These are phyloP conservation scores for Dothistroma pini DNA, from an alignment of 2,329 filamentous ascomycete species.

Conservation along the genomic window DNA sequence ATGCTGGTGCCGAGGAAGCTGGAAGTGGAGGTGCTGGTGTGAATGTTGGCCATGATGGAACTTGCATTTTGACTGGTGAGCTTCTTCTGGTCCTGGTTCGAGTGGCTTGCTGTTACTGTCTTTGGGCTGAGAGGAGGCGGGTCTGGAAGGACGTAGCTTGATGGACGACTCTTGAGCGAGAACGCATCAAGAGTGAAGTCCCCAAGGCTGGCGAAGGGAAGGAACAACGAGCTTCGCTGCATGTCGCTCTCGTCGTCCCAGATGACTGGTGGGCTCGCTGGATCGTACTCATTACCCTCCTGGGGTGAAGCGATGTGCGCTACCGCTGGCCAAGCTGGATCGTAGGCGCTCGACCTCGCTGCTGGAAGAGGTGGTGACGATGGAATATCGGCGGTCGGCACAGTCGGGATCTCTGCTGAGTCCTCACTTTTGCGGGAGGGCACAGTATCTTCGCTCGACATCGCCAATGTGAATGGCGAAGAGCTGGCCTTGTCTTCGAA, in stretches of 20 bases:
- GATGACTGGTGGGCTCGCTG: slow-evolving; percentile 26
- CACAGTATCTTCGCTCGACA: slow-evolving; percentile 13
- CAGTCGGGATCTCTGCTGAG: slow-evolving; percentile 3
- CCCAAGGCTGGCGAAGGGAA: slow-evolving; percentile 20
- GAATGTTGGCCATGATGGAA: slow-evolving; percentile 27
- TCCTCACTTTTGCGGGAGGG: neutral
- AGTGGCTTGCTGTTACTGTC: slow-evolving; percentile 24
- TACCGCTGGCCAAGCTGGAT: slow-evolving; percentile 24
- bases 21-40: slow-evolving; percentile 16
- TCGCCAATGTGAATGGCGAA: slow-evolving; percentile 20
- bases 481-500: slow-evolving; percentile 16
- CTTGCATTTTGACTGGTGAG: slow-evolving; percentile 35
- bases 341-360: slow-evolving; percentile 25
- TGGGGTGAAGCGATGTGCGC: slow-evolving; percentile 16
- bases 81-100: slow-evolving; percentile 18
- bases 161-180: slow-evolving; percentile 18
- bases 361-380: slow-evolving; percentile 29
- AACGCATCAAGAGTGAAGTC: slow-evolving; percentile 10
- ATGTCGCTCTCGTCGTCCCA: slow-evolving; percentile 10
- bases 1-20: slow-evolving; percentile 21
- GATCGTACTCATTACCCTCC: slow-evolving; percentile 30
- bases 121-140: slow-evolving; percentile 42
- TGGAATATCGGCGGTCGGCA: slow-evolving; percentile 15
- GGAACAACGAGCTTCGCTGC: slow-evolving; percentile 18
- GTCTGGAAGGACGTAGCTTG: slow-evolving; percentile 19